A percentile compares a stretch with the other conserved stretches of the same genome.
These are phyloP conservation scores for Macrocystidia cucumis DNA, from an alignment of 1,284 basidiomycete species.

Conservation along the genomic window DNA sequence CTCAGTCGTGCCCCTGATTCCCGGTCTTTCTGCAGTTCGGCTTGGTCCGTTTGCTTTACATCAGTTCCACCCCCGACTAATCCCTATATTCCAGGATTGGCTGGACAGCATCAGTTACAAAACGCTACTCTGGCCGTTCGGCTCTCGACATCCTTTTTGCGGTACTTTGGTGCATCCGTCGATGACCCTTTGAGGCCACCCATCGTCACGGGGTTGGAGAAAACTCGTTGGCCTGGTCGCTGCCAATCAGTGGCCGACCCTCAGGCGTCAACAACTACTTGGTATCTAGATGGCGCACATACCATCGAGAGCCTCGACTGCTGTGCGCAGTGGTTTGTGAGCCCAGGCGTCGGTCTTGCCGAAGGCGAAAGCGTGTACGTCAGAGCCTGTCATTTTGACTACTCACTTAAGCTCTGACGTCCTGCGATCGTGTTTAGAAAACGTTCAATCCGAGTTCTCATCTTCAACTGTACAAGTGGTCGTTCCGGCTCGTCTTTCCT, in stretches of 20 bases:
- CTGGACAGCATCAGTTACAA: conserved; percentile 84
- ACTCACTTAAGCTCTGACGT: no score
- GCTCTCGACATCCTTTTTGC: conserved; percentile 67
- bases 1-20: conserved; percentile 39
- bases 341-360: conserved; percentile 39
- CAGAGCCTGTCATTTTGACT: background rate
- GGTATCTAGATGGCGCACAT: conserved; percentile 96
- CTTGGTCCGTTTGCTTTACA: conserved; percentile 43
- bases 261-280: conserved; percentile 42
- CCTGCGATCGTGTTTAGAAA: no score
- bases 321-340: conserved; percentile 84
- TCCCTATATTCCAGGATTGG: conserved; percentile 51
- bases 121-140: conserved; percentile 89
- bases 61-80: conserved; percentile 4
- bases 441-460: conserved; percentile 46
- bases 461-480: conserved; percentile 96
- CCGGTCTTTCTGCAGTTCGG: conserved; percentile 43
- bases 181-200: conserved; percentile 35
- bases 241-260: conserved; percentile 82
- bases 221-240: conserved; percentile 91
- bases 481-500: conserved; percentile 78
- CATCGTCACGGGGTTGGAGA: conserved; percentile 59
- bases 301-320: conserved; percentile 86
- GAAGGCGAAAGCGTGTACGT: conserved; percentile 15
- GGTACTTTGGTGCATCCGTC: conserved; percentile 22